A percentile compares a stretch with the other conserved stretches of the same genome.
Conservation (phyloP, 768 basidiomycete genomes). For the Amanita exitialis region DNA sequence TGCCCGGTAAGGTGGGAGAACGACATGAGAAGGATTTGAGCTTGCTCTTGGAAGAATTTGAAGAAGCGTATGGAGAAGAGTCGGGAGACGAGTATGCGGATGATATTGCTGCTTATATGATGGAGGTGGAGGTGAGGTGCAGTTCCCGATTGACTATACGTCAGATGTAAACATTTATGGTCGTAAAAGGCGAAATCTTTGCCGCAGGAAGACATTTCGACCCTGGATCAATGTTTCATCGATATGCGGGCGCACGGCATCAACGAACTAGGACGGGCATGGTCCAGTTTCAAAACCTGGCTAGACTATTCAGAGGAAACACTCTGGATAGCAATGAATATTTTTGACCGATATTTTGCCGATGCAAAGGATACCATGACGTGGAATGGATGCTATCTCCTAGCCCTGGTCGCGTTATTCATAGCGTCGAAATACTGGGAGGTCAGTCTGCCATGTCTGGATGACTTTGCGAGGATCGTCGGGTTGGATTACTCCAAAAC, state of each 20-base stretch:
- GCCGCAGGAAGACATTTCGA: neutral
- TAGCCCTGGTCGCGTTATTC: neutral
- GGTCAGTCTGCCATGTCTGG: neutral
- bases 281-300: neutral
- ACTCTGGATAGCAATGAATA: neutral
- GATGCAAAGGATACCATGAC: neutral
- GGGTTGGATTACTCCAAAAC: neutral
- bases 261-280: neutral
- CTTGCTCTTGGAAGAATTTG: slow-evolving; percentile 1
- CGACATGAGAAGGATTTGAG: neutral
- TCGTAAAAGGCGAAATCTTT: neutral
- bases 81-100: neutral
- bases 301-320: neutral
- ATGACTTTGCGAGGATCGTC: too few species aligned
- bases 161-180: neutral
- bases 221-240: too few species aligned
- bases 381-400: neutral
- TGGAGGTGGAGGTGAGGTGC: slow-evolving; percentile 4
- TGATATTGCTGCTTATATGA: slow-evolving; percentile 1
- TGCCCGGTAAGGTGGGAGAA: neutral
- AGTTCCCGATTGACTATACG: neutral
- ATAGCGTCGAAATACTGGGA: slow-evolving; percentile 1
- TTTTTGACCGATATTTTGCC: slow-evolving; percentile 1
- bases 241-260: neutral
- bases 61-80: neutral